Evolutionary conservation across 768 basidiomycete species (phyloP), one percentile per base, ranked within the genome.

Genomic region (Boletus rubropictus): DNA sequence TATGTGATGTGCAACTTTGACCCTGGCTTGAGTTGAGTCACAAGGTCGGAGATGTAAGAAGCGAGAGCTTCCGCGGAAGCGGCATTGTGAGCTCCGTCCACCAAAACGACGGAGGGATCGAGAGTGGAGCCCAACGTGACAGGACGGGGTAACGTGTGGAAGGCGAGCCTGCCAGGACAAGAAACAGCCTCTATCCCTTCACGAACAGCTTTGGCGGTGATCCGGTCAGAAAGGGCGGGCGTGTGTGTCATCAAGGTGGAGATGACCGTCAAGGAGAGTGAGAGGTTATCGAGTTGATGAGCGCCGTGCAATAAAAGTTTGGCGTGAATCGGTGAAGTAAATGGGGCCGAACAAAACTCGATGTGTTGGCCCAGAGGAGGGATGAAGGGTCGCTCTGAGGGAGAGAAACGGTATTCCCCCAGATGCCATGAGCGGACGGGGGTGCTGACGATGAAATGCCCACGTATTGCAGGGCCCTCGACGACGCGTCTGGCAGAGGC

Each of bases 1-100:
- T 81, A 95, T 0, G 84, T 84, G 28, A 86, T 63, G 9, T 59
- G 60, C 65, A 75, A 47, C n/a, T 15, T 54, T 21, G 64, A 46
- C n/a, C 40, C 40, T 35, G 53, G 48, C 39, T 44, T 46, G 28
- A 59, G 49, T 15, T 50, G 61, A 44, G 48, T 65, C 37, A 57
- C 67, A 52, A 68, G 72, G 38, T 68, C 65, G 45, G 62, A 59
- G 24, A 71, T 68, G 62, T 90, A 97, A 2, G 71, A 61, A 7
- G 81, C 75, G 10, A 97, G 78, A 0, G 78, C 78, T 24, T 64
- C 53, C 0, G 91, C 77, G 0, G 91, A 91, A 6, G 89, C 83
- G 7, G 82, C 69, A 61, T 98, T 99, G 64, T 98, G 96, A 1
- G 96, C 95, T 3, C 96, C 96, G 59, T 99, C 96, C 5, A 84